Evolutionary conservation across 495 filamentous ascomycete species (phyloP), one percentile per base, ranked within the genome.

Genomic region (Penicillium desertorum): DNA sequence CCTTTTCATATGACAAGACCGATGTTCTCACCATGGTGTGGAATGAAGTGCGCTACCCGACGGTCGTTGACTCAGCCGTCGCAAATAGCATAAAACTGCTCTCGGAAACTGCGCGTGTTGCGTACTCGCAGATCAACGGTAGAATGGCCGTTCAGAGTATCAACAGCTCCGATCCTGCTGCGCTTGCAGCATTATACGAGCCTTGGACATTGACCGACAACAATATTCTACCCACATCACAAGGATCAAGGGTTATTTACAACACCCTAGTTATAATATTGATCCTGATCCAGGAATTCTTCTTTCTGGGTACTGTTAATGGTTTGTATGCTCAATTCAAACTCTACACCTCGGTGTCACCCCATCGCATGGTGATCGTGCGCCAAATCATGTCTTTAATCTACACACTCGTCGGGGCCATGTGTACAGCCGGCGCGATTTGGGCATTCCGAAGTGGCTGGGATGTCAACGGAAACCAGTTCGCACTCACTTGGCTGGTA

Each of bases 221-320:
- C 51, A 74, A 83, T 54, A 68, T 82, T 45, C 71, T 77, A 46
- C 67, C 75, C 1, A 82, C 79, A 0, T 45, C 67, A 0, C 81
- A 84, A 57, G 81, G 80, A 11, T 75, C 77, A 3, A 69, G 78
- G 0, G 45, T 76, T 0, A 70, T 82, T 56, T 81, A 80, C 68
- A 84, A 84, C 59, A 81, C 79, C 0, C 53, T 83, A 4, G 69
- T 73, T 17, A 75, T 82, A 22, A 74, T 82, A 54, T 60, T 79
- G 3, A 68, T 73, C 29, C 12, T 83, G 16, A 78, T 82, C 56
- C 79, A 81, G 49, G 74, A 81, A 52, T 84, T 84, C 66, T 82
- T 83, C 69, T 84, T 71, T 59, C 65, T 84, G 2, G 74, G 56
- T 46, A 71, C 51, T 61, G 52, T 74, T 56, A 75, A 75, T 44